Evolutionary conservation across 2,329 filamentous ascomycete species (phyloP).

Genomic region (Xylariaceae sp.): DNA sequence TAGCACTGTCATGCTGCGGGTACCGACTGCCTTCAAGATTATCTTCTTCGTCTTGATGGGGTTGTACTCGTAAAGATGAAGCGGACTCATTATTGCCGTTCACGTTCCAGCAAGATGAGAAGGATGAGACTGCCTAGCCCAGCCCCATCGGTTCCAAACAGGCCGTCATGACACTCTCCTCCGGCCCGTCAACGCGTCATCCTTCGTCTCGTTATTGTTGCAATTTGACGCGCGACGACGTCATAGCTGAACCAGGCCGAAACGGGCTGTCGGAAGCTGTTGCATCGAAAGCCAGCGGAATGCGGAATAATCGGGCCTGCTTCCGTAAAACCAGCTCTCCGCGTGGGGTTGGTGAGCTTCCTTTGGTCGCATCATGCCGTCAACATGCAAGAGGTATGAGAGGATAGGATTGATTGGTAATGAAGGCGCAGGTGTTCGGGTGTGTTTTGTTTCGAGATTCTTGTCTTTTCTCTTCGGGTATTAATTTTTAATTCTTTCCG

Average conservation of each 20-base stretch:
- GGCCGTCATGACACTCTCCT: no score
- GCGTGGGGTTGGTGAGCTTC: not conserved
- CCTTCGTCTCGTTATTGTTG: not conserved
- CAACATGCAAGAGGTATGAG: not conserved
- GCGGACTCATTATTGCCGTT: not conserved
- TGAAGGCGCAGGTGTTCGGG: not conserved
- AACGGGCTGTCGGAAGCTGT: not conserved
- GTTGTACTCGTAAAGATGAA: not conserved
- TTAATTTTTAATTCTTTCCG: no score
- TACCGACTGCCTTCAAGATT: not conserved
- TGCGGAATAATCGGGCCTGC: not conserved
- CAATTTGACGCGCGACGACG: not conserved
- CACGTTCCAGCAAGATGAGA: no score
- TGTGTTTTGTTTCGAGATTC: not conserved
- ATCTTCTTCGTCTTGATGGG: not conserved
- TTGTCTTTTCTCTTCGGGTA: not conserved
- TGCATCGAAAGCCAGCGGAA: not conserved
- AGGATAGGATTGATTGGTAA: not conserved
- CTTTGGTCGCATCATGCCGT: not conserved
- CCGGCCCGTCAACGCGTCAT: not conserved
- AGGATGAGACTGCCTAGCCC: not conserved
- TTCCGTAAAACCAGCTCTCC: not conserved
- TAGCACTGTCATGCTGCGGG: not conserved
- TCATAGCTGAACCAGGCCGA: not conserved
- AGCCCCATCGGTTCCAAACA: no score